phyloP scores from a whole-genome alignment of 2,329 filamentous ascomycete species.

The Phoma sp. region DNA sequence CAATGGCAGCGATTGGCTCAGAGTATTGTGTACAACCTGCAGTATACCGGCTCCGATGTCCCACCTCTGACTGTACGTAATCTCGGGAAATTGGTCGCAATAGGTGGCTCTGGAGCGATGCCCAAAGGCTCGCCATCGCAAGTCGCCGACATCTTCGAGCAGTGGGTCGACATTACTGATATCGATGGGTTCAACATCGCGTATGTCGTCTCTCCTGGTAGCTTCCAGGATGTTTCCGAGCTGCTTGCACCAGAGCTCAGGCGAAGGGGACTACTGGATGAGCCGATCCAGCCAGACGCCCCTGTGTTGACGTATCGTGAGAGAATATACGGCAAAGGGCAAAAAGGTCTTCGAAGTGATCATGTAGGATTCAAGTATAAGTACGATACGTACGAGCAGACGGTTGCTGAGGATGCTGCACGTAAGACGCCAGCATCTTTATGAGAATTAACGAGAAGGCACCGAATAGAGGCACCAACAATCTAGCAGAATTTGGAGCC shows the following conservation, averaged over 20 bases:
- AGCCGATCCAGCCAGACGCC: slow-evolving; percentile 10
- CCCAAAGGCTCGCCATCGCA: slow-evolving; percentile 66
- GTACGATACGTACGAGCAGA: slow-evolving; percentile 23
- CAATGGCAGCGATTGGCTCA: slow-evolving; percentile 21
- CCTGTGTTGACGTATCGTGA: slow-evolving; percentile 22
- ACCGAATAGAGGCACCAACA: no score
- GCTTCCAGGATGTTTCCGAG: slow-evolving; percentile 21
- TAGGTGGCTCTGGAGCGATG: slow-evolving; percentile 69
- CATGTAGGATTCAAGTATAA: slow-evolving; percentile 23
- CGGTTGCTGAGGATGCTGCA: slow-evolving; percentile 7
- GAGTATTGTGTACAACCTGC: slow-evolving; percentile 22
- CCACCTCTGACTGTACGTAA: slow-evolving; percentile 22
- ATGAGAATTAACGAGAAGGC: no score
- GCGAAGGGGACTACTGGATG: slow-evolving; percentile 16
- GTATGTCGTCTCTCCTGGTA: slow-evolving; percentile 24
- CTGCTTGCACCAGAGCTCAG: slow-evolving; percentile 24
- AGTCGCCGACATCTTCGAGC: slow-evolving; percentile 70
- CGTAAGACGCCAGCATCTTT: no score
- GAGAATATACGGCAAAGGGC: slow-evolving; percentile 20
- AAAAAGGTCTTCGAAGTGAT: slow-evolving; percentile 17
- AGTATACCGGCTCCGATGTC: slow-evolving; percentile 19
- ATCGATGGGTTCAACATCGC: slow-evolving; percentile 75
- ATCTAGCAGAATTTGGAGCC: no score
- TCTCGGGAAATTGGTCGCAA: slow-evolving; percentile 53
- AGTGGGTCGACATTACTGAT: slow-evolving; percentile 70